phyloP scores from a whole-genome alignment of 2,329 filamentous ascomycete genomes.

The Aspergillus texensis region DNA sequence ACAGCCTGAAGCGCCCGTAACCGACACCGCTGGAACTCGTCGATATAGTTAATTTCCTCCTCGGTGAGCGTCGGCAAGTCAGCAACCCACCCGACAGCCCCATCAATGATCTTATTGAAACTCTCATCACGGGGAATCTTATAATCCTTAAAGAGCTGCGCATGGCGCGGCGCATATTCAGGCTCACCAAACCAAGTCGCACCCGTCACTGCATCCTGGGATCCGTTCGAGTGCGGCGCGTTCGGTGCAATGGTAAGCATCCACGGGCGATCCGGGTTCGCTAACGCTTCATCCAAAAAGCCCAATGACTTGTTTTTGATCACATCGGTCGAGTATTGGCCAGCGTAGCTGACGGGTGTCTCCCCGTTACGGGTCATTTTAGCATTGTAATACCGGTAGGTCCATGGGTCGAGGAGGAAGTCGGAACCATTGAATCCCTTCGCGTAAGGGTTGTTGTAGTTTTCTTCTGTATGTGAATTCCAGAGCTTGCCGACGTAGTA shows the following conservation, averaged over 20 bases:
- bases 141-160: conserved; percentile 59
- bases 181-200: conserved; percentile 30
- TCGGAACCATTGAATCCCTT: conserved; percentile 63
- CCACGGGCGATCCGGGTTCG: conserved; percentile 57
- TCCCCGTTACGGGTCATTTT: conserved; percentile 63
- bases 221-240: conserved; percentile 61
- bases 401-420: conserved; percentile 66
- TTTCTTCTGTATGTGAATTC: conserved; percentile 63
- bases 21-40: conserved; percentile 53
- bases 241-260: conserved; percentile 68
- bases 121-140: conserved; percentile 62
- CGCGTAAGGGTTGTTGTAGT: conserved; percentile 62
- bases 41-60: conserved; percentile 53
- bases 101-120: conserved; percentile 61
- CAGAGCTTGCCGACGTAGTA: conserved; percentile 73
- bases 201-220: conserved; percentile 16
- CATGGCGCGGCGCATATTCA: conserved; percentile 56
- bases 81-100: conserved; percentile 49
- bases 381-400: conserved; percentile 67
- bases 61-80: conserved; percentile 47
- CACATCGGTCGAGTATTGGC: conserved; percentile 60
- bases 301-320: conserved; percentile 58
- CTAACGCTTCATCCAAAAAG: conserved; percentile 62
- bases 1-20: conserved; percentile 56
- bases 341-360: conserved; percentile 55